Conservation (phyloP, 768 basidiomycete genomes). For the Dioszegia crocea region DNA sequence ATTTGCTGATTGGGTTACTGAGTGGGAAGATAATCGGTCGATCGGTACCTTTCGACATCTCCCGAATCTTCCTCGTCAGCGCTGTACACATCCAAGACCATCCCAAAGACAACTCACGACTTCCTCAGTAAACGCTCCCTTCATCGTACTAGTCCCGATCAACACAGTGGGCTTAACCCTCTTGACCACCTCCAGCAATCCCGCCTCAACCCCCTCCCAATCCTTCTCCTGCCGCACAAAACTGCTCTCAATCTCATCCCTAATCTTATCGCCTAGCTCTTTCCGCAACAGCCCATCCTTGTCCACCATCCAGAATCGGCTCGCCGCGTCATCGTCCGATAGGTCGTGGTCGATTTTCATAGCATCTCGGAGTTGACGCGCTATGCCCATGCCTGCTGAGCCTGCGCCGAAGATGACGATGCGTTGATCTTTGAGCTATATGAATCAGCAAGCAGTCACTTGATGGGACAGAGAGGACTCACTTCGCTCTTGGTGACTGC, state of each 20-base stretch:
- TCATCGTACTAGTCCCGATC: constrained; percentile 76
- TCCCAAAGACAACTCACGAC: constrained; percentile 56
- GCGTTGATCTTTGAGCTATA: constrained; percentile 67
- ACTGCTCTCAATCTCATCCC: constrained; percentile 54
- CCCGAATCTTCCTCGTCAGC: constrained; percentile 37
- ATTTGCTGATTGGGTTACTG: constrained; percentile 50
- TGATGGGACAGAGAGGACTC: constrained; percentile 29
- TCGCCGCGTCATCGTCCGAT: constrained; percentile 59
- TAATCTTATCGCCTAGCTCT: constrained; percentile 52
- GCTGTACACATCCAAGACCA: background rate
- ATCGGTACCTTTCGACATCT: constrained; percentile 64
- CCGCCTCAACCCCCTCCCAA: constrained; percentile 52
- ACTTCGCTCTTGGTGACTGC: constrained; percentile 60
- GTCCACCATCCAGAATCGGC: constrained; percentile 70
- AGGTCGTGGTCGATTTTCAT: constrained; percentile 57
- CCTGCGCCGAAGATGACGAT: constrained; percentile 74
- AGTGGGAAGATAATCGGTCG: constrained; percentile 74
- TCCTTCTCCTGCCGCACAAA: constrained; percentile 57
- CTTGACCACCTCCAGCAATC: constrained; percentile 66
- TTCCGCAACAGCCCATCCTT: constrained; percentile 61
- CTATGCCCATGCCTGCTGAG: constrained; percentile 67
- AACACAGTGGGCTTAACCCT: constrained; percentile 72
- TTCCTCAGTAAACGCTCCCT: constrained; percentile 73
- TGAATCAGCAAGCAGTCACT: background rate
- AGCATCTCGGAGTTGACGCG: constrained; percentile 68